These are phyloP conservation scores for Glebionis coronaria DNA, from an alignment of 129 eudicot genomes.

Conservation along the genomic window DNA sequence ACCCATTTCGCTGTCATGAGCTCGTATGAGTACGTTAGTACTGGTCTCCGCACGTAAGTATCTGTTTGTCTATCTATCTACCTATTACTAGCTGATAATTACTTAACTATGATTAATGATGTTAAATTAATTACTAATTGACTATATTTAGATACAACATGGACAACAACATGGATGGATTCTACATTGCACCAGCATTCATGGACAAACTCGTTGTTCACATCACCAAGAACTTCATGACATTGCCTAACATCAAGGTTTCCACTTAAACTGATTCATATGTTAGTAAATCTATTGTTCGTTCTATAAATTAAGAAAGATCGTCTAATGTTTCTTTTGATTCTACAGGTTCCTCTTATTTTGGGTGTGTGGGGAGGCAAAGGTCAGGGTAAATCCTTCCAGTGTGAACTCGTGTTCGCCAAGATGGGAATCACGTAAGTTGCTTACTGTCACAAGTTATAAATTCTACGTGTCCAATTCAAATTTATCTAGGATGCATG, in stretches of 20 bases:
- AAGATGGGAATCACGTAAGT: constrained; percentile 98
- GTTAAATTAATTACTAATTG: not conserved
- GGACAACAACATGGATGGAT: constrained; percentile 83
- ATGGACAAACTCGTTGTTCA: constrained; percentile 99
- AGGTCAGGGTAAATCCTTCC: constrained; percentile 99
- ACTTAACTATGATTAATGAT: not conserved
- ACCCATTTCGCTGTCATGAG: constrained; percentile 79
- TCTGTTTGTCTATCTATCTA: not conserved
- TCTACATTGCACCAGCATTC: constrained; percentile 97
- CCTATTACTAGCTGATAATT: no score
- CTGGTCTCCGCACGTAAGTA: constrained; percentile 65
- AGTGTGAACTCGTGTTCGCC: constrained; percentile 93
- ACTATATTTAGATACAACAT: constrained; percentile 49
- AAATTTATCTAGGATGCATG: not conserved
- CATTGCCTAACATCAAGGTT: constrained; percentile 98
- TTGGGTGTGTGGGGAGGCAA: constrained; percentile 99
- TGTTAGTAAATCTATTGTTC: not conserved
- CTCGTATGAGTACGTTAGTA: constrained; percentile 82
- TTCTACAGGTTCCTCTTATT: constrained; percentile 74
- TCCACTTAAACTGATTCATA: not conserved
- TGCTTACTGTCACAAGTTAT: not conserved
- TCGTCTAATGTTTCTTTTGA: not conserved
- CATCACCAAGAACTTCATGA: constrained; percentile 95
- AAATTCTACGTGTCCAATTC: not conserved
- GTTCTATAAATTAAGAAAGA: not conserved